These are phyloP conservation scores for Leishmania tropica DNA, from an alignment of 208 protist genomes.

Conservation along the genomic window DNA sequence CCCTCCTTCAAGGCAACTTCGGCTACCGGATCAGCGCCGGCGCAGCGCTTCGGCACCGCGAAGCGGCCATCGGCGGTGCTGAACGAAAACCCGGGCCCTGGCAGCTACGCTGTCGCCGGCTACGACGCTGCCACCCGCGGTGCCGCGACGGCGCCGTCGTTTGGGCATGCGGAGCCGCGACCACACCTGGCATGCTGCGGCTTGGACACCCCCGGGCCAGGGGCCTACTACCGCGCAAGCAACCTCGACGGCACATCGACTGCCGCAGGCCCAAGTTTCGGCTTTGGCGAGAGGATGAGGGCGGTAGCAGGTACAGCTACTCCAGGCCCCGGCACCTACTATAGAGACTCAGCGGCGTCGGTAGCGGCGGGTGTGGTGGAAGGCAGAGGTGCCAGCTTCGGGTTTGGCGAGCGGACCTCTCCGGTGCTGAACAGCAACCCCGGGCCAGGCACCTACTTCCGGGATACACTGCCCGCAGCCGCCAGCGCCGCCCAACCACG, in stretches of 20 bases:
- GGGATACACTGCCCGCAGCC: not conserved
- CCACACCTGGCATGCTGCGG: not conserved
- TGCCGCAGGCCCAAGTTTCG: conserved; percentile 16
- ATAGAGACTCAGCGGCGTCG: not conserved
- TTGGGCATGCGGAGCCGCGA: conserved; percentile 5
- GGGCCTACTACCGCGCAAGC: conserved; percentile 9
- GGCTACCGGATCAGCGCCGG: not conserved
- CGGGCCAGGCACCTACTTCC: conserved; percentile 31
- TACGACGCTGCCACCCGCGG: not conserved
- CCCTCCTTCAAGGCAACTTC: conserved; percentile 6
- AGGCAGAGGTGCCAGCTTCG: conserved; percentile 3
- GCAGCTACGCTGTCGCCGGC: conserved; percentile 22
- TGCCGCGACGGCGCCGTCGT: not conserved
- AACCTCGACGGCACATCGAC: not conserved
- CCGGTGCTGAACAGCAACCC: conserved; percentile 3
- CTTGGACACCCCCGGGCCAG: not conserved
- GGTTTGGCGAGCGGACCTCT: not conserved
- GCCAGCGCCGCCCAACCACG: not conserved
- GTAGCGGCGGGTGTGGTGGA: not conserved
- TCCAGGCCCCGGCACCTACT: conserved; percentile 24
- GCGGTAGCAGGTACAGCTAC: not conserved
- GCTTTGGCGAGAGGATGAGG: conserved; percentile 22
- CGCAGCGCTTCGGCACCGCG: conserved; percentile 1
- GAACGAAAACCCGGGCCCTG: conserved; percentile 29
- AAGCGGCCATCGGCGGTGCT: conserved; percentile 5